These are phyloP conservation scores for Xerocomellus intermedius DNA, from an alignment of 768 basidiomycete genomes.

Conservation along the genomic window DNA sequence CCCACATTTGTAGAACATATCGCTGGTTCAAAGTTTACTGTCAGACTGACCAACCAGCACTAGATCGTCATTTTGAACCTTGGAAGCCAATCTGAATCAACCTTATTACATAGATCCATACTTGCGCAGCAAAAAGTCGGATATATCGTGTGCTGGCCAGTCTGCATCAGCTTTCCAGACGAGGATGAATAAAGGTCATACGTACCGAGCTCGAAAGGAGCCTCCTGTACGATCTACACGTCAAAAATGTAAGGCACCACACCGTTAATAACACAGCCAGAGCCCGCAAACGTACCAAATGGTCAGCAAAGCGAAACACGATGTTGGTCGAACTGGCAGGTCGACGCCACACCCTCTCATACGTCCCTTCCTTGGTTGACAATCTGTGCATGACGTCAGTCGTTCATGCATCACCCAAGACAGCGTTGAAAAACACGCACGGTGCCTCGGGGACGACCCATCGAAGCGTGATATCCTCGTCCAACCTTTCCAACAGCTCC, in stretches of 20 bases:
- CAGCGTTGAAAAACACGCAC: slow-evolving; percentile 6
- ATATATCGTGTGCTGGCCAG: slow-evolving; percentile 24
- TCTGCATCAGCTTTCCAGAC: not conserved
- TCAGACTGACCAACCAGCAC: too few species aligned
- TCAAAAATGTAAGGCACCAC: not conserved
- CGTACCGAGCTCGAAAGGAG: slow-evolving; percentile 31
- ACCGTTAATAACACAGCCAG: not conserved
- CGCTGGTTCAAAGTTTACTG: too few species aligned
- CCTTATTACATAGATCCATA: slow-evolving; percentile 1
- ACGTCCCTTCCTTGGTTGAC: slow-evolving; percentile 7
- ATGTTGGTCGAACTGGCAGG: slow-evolving; percentile 30
- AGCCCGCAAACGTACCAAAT: slow-evolving; percentile 24
- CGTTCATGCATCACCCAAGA: not conserved
- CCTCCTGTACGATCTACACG: slow-evolving; percentile 28
- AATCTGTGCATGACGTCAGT: slow-evolving; percentile 12
- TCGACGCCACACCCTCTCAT: slow-evolving; percentile 30
- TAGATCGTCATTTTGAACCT: too few species aligned
- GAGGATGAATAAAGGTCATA: not conserved
- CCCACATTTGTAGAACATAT: too few species aligned
- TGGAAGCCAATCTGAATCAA: too few species aligned
- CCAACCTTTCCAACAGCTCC: slow-evolving; percentile 27
- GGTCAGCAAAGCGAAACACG: slow-evolving; percentile 26
- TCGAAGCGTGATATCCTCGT: slow-evolving; percentile 25
- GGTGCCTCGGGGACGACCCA: slow-evolving; percentile 29
- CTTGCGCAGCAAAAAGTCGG: slow-evolving; percentile 22